Conservation (phyloP, 768 basidiomycete species). For the Rickenella mellea region DNA sequence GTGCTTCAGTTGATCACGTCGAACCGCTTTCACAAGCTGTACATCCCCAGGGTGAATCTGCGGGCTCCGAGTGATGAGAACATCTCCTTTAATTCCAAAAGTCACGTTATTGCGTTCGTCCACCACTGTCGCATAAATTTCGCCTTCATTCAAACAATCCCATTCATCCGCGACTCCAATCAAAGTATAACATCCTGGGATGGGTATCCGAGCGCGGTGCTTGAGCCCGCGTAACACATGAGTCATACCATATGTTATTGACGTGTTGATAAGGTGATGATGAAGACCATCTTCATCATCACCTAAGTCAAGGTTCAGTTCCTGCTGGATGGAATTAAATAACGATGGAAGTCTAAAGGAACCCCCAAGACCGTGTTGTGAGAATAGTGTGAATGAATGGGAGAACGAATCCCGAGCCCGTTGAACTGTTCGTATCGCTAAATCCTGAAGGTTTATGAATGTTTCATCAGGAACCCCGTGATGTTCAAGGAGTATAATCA, state of each 20-base stretch:
- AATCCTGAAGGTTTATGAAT: slow-evolving; percentile 28
- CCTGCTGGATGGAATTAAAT: slow-evolving; percentile 24
- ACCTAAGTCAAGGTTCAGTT: slow-evolving; percentile 21
- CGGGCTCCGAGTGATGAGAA: slow-evolving; percentile 42
- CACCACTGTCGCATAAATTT: slow-evolving; percentile 35
- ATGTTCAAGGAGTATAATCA: slow-evolving; percentile 40
- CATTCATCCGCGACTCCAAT: slow-evolving; percentile 46
- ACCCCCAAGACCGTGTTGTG: slow-evolving; percentile 33
- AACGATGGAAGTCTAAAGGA: slow-evolving; percentile 37
- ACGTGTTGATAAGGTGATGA: slow-evolving; percentile 27
- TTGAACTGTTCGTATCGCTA: slow-evolving; percentile 27
- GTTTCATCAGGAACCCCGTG: slow-evolving; percentile 24
- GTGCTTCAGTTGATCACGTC: slow-evolving; percentile 26
- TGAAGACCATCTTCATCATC: slow-evolving; percentile 8
- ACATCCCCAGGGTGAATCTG: slow-evolving; percentile 44
- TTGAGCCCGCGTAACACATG: slow-evolving; percentile 44
- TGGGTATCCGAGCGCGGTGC: slow-evolving; percentile 38
- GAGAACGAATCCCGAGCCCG: slow-evolving; percentile 23
- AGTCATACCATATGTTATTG: slow-evolving; percentile 29
- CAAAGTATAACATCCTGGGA: slow-evolving; percentile 39
- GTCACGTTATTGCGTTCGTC: slow-evolving; percentile 21
- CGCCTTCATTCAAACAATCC: slow-evolving; percentile 33
- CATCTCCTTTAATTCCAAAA: slow-evolving; percentile 22
- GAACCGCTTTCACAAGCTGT: slow-evolving; percentile 32
- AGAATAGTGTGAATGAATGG: slow-evolving; percentile 28